phyloP scores from a whole-genome alignment of 2,329 filamentous ascomycete species.

The Talaromyces sp. region DNA sequence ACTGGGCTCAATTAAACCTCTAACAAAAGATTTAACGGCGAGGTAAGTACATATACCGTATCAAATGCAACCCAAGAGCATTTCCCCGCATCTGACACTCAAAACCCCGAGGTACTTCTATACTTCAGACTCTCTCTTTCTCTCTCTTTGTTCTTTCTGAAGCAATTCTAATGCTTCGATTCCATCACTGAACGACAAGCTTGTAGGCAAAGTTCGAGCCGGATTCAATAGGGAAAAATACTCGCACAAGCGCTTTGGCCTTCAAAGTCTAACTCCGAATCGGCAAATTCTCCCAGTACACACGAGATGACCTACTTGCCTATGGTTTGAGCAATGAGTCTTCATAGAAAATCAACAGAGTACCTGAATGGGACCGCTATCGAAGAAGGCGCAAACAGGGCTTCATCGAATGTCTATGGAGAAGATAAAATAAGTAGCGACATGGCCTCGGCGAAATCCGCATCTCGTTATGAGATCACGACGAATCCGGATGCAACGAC shows the following conservation, averaged over 20 bases:
- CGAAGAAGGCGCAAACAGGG: neutral
- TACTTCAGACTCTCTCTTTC: neutral
- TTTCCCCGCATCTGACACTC: neutral
- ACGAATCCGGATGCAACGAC: neutral
- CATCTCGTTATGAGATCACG: neutral
- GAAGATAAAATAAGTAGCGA: neutral
- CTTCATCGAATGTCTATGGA: neutral
- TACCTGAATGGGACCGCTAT: neutral
- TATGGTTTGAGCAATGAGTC: neutral
- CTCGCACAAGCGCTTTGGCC: neutral
- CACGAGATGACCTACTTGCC: neutral
- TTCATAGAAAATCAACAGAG: neutral
- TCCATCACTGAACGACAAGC: neutral
- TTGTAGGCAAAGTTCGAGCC: neutral
- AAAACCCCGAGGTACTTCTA: neutral
- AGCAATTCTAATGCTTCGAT: neutral
- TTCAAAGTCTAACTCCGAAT: neutral
- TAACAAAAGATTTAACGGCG: too few relatives aligned
- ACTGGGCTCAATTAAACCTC: neutral
- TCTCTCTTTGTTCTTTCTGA: neutral
- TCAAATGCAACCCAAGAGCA: neutral
- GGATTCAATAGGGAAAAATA: neutral
- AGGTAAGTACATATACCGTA: neutral
- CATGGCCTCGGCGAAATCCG: neutral
- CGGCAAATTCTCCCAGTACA: neutral